phyloP scores from a whole-genome alignment of 176 grass and related monocot species.

The Phoenix roebelenii region DNA sequence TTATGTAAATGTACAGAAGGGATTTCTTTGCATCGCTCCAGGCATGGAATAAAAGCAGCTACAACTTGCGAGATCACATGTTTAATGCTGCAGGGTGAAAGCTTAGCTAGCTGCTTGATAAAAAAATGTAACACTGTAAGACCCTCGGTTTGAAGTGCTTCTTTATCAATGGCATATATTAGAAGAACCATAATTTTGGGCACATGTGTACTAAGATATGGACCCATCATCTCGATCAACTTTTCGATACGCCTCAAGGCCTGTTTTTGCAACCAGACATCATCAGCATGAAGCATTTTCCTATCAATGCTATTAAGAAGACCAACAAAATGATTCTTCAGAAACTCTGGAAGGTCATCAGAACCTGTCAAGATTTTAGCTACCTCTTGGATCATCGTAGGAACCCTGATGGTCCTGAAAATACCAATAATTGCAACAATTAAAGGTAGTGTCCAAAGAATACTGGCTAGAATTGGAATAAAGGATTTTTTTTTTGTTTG shows the following conservation, averaged over 20 bases:
- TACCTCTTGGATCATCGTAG: conserved; percentile 59
- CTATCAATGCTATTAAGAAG: conserved; percentile 87
- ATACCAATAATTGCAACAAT: background rate
- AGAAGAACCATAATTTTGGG: conserved; percentile 97
- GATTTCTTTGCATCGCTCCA: conserved; percentile 59
- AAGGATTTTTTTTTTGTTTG: too few species aligned
- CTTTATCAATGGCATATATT: conserved; percentile 84
- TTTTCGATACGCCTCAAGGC: conserved; percentile 71
- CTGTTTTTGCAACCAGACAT: conserved; percentile 61
- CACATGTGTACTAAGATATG: conserved; percentile 83
- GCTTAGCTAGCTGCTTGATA: conserved; percentile 61
- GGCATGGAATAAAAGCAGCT: conserved; percentile 79
- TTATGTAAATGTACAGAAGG: conserved; percentile 54
- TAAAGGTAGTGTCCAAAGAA: too few species aligned
- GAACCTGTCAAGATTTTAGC: conserved; percentile 66
- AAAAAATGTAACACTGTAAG: conserved; percentile 73
- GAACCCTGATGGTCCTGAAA: conserved; percentile 69
- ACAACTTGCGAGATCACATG: conserved; percentile 96
- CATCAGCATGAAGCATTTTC: conserved; percentile 84
- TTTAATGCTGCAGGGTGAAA: conserved; percentile 79
- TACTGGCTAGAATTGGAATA: too few species aligned
- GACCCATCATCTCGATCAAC: conserved; percentile 93
- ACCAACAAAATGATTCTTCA: conserved; percentile 94
- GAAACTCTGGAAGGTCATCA: conserved; percentile 75
- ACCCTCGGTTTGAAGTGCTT: conserved; percentile 75